Evolutionary conservation across 148 eudicot genomes (phyloP).

Genomic region (Camellia granthamiana): DNA sequence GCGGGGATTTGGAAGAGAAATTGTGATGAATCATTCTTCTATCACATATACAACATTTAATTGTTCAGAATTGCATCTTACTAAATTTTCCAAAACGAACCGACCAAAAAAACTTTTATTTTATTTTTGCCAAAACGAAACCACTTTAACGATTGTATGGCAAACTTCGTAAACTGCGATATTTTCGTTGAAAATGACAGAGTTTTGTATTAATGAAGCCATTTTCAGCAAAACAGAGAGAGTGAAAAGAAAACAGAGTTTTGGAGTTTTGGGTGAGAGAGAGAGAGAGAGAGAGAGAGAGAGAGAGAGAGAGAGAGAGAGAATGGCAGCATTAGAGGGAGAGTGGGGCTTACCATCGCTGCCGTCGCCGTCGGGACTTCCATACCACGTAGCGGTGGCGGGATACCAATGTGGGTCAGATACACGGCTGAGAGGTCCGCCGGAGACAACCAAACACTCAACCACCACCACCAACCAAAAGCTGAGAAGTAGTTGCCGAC

Average conservation of each 20-base stretch:
- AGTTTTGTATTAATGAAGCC: neutral
- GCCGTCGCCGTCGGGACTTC: slow-evolving; percentile 90
- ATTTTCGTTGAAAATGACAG: neutral
- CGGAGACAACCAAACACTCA: slow-evolving; percentile 8
- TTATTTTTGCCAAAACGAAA: too few relatives aligned
- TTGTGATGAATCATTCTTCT: too few relatives aligned
- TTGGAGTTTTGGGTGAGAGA: neutral
- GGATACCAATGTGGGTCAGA: slow-evolving; percentile 62
- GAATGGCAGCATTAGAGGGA: neutral
- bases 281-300: neutral
- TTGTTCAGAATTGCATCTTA: too few relatives aligned
- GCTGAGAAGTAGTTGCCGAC: neutral
- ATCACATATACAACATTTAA: too few relatives aligned
- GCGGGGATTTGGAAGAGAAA: too few relatives aligned
- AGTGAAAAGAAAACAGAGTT: neutral
- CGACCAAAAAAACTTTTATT: too few relatives aligned
- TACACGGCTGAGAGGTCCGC: slow-evolving; percentile 21
- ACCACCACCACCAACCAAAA: slow-evolving; percentile 7
- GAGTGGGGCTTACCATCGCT: slow-evolving; percentile 50
- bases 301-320: neutral
- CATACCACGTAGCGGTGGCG: slow-evolving; percentile 97
- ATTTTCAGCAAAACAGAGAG: neutral
- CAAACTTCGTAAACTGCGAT: too few relatives aligned
- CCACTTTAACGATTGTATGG: too few relatives aligned
- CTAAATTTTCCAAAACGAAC: too few relatives aligned